A percentile compares a stretch with the other conserved stretches of the same genome.
Conservation (phyloP, 2,329 filamentous ascomycete genomes). For the Ophiocordyceps australis region DNA sequence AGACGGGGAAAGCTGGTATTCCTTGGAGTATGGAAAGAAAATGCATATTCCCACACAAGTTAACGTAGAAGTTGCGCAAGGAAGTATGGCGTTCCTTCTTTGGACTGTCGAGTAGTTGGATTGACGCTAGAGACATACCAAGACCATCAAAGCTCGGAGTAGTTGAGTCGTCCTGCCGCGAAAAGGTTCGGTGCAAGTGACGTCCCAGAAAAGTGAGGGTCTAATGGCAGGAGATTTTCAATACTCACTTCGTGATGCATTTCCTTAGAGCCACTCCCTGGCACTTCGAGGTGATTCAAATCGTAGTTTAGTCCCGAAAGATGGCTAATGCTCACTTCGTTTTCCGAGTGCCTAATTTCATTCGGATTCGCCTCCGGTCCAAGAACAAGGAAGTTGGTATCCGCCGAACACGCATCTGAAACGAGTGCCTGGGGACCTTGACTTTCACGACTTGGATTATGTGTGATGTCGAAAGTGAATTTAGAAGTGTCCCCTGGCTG, state of each 20-base stretch:
- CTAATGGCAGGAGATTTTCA: background rate
- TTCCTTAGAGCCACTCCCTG: background rate
- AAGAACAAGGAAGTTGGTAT: background rate
- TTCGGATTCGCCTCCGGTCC: background rate
- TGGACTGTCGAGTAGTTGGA: background rate
- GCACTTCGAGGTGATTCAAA: background rate
- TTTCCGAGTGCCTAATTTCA: background rate
- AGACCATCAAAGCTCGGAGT: background rate
- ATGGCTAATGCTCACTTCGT: background rate
- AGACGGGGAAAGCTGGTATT: background rate
- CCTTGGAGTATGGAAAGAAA: slow-evolving; percentile 1
- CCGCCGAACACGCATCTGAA: background rate
- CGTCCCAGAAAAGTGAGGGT: background rate
- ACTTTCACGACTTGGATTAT: background rate
- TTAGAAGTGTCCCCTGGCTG: background rate
- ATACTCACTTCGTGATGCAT: background rate
- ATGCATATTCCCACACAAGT: background rate
- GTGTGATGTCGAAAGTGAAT: background rate
- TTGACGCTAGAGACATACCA: background rate
- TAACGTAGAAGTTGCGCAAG: background rate
- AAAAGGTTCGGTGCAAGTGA: background rate
- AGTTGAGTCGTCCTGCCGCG: background rate
- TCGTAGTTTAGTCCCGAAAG: background rate
- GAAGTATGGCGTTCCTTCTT: background rate
- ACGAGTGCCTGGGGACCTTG: background rate